Conservation (phyloP, 208 protist genomes). For the Entamoeba dispar region DNA sequence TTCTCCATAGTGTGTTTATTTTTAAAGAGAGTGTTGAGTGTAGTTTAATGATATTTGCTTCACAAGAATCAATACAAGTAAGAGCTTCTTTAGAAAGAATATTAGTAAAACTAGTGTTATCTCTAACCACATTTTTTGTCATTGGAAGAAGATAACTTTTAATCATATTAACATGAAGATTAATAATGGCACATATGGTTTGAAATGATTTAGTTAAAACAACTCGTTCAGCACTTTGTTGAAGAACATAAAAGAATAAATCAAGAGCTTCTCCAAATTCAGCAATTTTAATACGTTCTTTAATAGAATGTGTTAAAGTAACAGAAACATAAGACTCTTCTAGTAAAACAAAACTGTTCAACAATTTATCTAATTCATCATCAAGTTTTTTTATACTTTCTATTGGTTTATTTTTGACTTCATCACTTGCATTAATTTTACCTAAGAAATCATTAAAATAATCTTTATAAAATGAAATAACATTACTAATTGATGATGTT, state of each 20-base stretch:
- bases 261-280: not conserved
- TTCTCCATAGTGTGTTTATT: not conserved
- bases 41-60: not conserved
- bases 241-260: not conserved
- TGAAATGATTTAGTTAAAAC: not conserved
- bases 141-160: not conserved
- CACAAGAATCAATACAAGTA: not conserved
- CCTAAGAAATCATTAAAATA: not conserved
- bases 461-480: not conserved
- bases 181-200: not conserved
- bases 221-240: not conserved
- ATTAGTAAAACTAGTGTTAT: not conserved
- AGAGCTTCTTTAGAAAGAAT: not conserved
- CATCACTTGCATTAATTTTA: not conserved
- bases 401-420: not conserved
- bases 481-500: not conserved
- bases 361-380: not conserved
- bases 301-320: not conserved
- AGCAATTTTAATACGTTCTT: not conserved
- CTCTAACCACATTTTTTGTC: not conserved
- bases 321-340: not conserved
- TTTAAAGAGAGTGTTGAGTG: not conserved
- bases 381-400: not conserved
- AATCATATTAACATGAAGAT: not conserved
- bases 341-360: not conserved